Conservation (phyloP, 345 rosid genomes). For the Crucihimalaya himalaica region DNA sequence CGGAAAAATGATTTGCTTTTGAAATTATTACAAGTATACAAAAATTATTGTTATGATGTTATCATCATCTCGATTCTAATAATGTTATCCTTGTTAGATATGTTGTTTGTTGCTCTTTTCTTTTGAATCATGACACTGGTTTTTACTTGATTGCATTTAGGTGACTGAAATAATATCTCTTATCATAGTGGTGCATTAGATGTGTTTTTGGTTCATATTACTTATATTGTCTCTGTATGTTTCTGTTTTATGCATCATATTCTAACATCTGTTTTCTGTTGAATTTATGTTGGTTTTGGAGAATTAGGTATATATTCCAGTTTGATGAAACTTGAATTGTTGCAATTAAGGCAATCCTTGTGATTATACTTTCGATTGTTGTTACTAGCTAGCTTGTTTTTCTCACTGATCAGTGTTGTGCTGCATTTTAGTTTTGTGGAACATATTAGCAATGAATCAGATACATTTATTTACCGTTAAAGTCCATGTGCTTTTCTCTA, state of each 20-base stretch:
- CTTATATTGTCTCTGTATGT: too few species aligned
- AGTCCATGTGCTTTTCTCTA: neutral
- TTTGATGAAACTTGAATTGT: neutral
- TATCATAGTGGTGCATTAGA: too few species aligned
- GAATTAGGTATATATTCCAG: neutral
- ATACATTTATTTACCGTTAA: neutral
- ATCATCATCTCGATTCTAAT: constrained; percentile 22
- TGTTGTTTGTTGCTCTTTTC: too few species aligned
- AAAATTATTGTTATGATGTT: constrained; percentile 7
- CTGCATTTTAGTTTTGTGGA: neutral
- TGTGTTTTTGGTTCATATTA: too few species aligned
- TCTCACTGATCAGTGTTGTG: neutral
- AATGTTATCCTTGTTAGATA: too few species aligned
- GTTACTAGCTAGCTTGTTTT: constrained; percentile 8
- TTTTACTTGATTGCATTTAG: too few species aligned
- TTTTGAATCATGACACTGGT: too few species aligned
- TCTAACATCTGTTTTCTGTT: too few species aligned
- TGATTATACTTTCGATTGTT: neutral
- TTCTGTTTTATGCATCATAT: too few species aligned
- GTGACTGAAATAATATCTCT: too few species aligned
- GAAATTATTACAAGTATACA: constrained; percentile 13
- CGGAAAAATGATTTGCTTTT: constrained; percentile 18
- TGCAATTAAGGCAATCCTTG: neutral
- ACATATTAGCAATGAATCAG: neutral
- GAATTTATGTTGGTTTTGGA: constrained; percentile 3